Evolutionary conservation across 169 alveolate species (phyloP), one percentile per base, ranked within the genome.

Genomic region (Blepharisma undulans): DNA sequence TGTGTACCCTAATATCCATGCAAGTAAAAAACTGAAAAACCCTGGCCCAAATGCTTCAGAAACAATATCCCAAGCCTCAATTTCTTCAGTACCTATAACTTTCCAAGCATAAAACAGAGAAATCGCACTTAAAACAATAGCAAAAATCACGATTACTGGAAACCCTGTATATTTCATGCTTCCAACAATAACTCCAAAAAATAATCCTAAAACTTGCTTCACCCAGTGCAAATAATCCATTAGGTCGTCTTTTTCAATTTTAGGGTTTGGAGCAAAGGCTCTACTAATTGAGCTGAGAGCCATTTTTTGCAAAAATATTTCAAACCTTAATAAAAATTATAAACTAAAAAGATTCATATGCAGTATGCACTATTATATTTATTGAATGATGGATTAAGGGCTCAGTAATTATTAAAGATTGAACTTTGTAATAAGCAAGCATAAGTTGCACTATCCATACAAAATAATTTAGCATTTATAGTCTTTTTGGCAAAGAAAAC

Each of bases 1-100:
- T 21, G 89, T 82, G 76, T 25, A 82, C 18, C 78, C 7, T 30
- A 82, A 30, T 19, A 59, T 30, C 89, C 89, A 82, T 21, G 34
- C 76, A 21, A 82, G 77, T 2, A 82, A 18, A 59, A 82, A 82
- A 30, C 89, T 25, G 76, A 82, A 82, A 30, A 82, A 82, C 12
- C 48, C 29, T 36, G 89, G 89, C 12, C 89, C 89, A 59, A 82
- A 82, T 33, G 89, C 89, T 60, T 82, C 89, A 21, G 89, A 25
- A 21, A 82, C 89, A 3, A 82, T 21, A 14, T 82, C 89, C 89
- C 89, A 82, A 0, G 89, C 32, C 22, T 82, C 89, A 22, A 82
- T 36, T 21, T 82, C 78, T 21, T 82, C 76, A 14, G 89, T 74
- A 21, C n/a, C 1, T 14, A 82, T 59, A 16, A 82, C 22, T 30